Evolutionary conservation across 495 filamentous ascomycete species (phyloP).

Genomic region (Penicillium maclennaniae): DNA sequence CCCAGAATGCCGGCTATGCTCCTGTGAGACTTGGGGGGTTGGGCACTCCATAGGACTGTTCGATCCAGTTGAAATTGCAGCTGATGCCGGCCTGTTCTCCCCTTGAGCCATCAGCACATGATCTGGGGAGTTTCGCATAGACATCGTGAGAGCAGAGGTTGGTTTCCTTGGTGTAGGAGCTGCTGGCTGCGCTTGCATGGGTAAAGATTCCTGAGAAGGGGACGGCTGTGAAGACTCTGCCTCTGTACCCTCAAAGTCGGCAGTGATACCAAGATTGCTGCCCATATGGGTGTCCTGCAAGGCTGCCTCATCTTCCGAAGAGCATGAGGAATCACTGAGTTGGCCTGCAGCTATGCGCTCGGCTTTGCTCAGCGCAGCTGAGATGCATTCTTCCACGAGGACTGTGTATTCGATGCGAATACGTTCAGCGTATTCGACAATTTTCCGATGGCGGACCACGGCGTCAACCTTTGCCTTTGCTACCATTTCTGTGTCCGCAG

Average conservation of each 20-base stretch:
- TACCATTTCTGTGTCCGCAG: conserved; percentile 78
- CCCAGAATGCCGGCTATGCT: conserved; percentile 60
- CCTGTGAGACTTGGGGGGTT: conserved; percentile 84
- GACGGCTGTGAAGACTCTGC: not conserved
- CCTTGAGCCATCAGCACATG: conserved; percentile 27
- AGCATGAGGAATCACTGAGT: conserved; percentile 71
- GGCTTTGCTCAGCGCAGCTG: conserved; percentile 86
- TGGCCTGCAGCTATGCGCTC: conserved; percentile 80
- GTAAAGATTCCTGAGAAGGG: conserved; percentile 7
- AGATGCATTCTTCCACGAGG: conserved; percentile 90
- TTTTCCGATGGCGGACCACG: conserved; percentile 82
- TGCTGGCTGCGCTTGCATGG: conserved; percentile 13
- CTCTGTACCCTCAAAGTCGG: not conserved
- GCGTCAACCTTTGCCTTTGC: conserved; percentile 88
- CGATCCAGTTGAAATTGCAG: conserved; percentile 67
- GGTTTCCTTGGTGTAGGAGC: conserved; percentile 24
- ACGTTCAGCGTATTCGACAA: conserved; percentile 92
- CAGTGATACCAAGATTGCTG: not conserved
- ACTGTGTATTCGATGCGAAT: conserved; percentile 91
- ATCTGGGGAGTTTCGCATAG: conserved; percentile 41
- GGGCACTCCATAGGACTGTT: conserved; percentile 89
- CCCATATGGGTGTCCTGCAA: conserved; percentile 25
- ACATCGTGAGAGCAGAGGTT: conserved; percentile 41
- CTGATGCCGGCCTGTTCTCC: conserved; percentile 54
- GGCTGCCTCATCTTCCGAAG: conserved; percentile 43